Evolutionary conservation across 352 stramenopile genomes (phyloP), one percentile per base, ranked within the genome.

Genomic region (Globisporangium splendens): DNA sequence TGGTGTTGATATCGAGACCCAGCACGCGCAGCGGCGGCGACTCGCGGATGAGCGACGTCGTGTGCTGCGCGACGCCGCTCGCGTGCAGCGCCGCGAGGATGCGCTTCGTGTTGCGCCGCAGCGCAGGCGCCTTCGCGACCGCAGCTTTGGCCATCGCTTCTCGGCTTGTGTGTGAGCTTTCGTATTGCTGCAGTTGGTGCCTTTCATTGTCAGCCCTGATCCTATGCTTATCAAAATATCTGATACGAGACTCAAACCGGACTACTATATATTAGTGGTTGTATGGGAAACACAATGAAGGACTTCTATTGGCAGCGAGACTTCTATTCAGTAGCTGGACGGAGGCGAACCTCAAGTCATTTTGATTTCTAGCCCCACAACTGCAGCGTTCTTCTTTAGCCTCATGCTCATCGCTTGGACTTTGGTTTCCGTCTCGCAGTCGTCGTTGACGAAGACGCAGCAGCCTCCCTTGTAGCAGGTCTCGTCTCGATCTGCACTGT

Each of bases 1-100:
- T 91, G 54, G 86, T 95, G 68, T 95, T 95, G 69, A 93, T 73
- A 59, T 95, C 86, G 13, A 95, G 70, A 0, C 83, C 86, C 4
- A 95, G 76, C 42, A 93, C 71, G 43, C 80, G 82, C 47, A 87
- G 51, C 33, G 73, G 61, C 2, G 66, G 68, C 4, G 60, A 73
- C 20, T 33, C 46, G 46, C 28, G 70, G 35, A 79, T 31, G 48
- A 86, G 52, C 35, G 55, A 46, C 38, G 72, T 57, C 33, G 62
- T 52, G 55, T 62, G 50, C 24, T 46, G 28, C 5, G 22, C 63
- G 8, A 79, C 46, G 42, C 66, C 59, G 46, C 67, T 70, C 11
- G 61, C 62, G 33, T 68, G 57, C 20, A 90, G 69, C n/a, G 80
- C 75, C 24, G 72, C 76, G 50, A 77, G 72, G 54, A 91, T 73